A percentile compares a stretch with the other conserved stretches of the same genome.
Evolutionary conservation across 805 yeast species (phyloP).

Genomic region (Diddensiella caesifluorescens): DNA sequence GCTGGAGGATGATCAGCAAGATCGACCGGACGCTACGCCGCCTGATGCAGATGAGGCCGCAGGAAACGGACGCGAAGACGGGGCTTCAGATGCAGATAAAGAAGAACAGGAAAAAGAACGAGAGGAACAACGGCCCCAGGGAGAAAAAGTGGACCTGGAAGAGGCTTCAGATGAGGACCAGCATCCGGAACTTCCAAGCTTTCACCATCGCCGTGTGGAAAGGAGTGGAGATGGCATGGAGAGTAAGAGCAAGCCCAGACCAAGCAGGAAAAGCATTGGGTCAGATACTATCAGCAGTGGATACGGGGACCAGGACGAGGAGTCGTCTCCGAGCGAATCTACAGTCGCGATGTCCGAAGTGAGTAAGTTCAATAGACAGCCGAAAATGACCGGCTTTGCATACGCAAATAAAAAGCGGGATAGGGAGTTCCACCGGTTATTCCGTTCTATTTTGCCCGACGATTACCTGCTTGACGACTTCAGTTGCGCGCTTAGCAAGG

Average conservation of each 20-base stretch:
- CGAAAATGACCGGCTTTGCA: constrained; percentile 21
- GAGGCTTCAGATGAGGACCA: background rate
- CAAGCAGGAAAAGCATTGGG: background rate
- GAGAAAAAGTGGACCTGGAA: background rate
- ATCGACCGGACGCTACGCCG: background rate
- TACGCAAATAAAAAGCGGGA: constrained; percentile 43
- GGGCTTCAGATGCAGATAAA: background rate
- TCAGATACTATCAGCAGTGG: constrained; percentile 1
- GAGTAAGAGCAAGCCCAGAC: background rate
- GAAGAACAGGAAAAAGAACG: background rate
- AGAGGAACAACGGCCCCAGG: background rate
- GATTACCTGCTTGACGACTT: constrained; percentile 82
- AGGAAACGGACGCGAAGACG: background rate
- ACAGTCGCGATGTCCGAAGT: background rate
- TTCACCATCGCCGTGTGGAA: background rate
- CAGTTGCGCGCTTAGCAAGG: constrained; percentile 83
- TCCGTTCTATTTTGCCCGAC: constrained; percentile 58
- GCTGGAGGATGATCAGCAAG: constrained; percentile 6
- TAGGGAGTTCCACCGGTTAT: constrained; percentile 70
- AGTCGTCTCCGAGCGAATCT: background rate
- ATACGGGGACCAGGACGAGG: background rate
- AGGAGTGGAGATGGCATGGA: background rate
- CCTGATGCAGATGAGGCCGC: background rate
- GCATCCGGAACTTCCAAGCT: background rate
- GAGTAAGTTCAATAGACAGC: background rate